Conservation (phyloP, 2,329 filamentous ascomycete genomes). For the Ophiostoma angusticollis region DNA sequence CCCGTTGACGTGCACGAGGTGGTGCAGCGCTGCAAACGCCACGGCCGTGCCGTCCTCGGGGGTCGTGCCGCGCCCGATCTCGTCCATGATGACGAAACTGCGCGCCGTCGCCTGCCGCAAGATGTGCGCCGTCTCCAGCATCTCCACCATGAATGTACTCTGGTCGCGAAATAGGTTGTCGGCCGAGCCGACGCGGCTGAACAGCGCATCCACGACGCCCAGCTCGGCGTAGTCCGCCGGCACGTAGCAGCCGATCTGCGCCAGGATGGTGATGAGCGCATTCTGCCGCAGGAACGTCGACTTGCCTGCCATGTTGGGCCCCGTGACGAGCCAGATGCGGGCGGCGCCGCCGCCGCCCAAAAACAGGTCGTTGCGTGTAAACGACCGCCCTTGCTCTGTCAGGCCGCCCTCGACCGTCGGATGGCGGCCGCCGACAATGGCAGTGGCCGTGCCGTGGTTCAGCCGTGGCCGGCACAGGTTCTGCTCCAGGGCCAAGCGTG, state of each 20-base stretch:
- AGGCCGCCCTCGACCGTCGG: slow-evolving; percentile 83
- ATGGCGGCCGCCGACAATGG: slow-evolving; percentile 76
- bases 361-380: slow-evolving; percentile 55
- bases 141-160: slow-evolving; percentile 98
- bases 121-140: slow-evolving; percentile 91
- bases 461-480: slow-evolving; percentile 61
- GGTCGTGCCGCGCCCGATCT: slow-evolving; percentile 88
- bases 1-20: slow-evolving; percentile 64
- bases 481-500: slow-evolving; percentile 62
- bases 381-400: slow-evolving; percentile 50
- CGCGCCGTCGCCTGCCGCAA: slow-evolving; percentile 69
- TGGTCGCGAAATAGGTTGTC: slow-evolving; percentile 92
- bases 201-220: slow-evolving; percentile 90
- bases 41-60: slow-evolving; percentile 85
- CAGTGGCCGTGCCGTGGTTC: slow-evolving; percentile 51
- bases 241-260: slow-evolving; percentile 86
- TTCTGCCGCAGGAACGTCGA: slow-evolving; percentile 93
- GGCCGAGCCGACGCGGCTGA: slow-evolving; percentile 83
- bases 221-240: slow-evolving; percentile 77
- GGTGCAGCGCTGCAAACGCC: slow-evolving; percentile 75
- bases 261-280: slow-evolving; percentile 83
- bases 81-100: slow-evolving; percentile 96
- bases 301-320: slow-evolving; percentile 98
- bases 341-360: slow-evolving; percentile 38
- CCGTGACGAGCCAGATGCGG: slow-evolving; percentile 54